A percentile compares a stretch with the other conserved stretches of the same genome.
phyloP scores from a whole-genome alignment of 2,329 filamentous ascomycete genomes.

The Trichocomaceae sp. region DNA sequence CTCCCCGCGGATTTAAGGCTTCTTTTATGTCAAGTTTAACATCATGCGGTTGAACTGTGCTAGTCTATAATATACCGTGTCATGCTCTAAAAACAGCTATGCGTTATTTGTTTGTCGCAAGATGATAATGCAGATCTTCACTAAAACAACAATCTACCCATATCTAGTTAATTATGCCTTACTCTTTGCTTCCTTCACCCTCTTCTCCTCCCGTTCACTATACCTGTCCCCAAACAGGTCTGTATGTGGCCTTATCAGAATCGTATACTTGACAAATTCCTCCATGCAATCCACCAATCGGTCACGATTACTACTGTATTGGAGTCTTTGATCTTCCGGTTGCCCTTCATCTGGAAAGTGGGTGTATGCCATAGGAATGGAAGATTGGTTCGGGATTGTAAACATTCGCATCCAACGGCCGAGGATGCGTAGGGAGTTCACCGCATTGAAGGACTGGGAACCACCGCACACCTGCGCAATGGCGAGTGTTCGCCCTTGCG shows the following conservation, averaged over 20 bases:
- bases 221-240: constrained; percentile 56
- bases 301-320: constrained; percentile 52
- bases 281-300: constrained; percentile 62
- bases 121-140: background rate
- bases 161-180: constrained; percentile 28
- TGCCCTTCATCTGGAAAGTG: constrained; percentile 51
- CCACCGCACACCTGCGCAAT: constrained; percentile 59
- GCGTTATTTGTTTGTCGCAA: no score
- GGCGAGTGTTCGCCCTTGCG: constrained; percentile 58
- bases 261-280: constrained; percentile 63
- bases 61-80: no score
- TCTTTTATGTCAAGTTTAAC: no score
- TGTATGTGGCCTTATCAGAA: constrained; percentile 57
- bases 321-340: constrained; percentile 45
- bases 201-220: constrained; percentile 48
- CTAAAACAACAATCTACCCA: no score
- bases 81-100: no score
- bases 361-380: constrained; percentile 57
- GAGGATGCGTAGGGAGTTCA: constrained; percentile 57
- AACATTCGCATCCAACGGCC: constrained; percentile 68
- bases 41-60: no score
- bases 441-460: constrained; percentile 61
- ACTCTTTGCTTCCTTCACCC: constrained; percentile 14
- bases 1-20: no score
- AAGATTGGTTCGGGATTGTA: constrained; percentile 59